Evolutionary conservation across 441 rosid species (phyloP).

Genomic region (Macaranga tanarius): DNA sequence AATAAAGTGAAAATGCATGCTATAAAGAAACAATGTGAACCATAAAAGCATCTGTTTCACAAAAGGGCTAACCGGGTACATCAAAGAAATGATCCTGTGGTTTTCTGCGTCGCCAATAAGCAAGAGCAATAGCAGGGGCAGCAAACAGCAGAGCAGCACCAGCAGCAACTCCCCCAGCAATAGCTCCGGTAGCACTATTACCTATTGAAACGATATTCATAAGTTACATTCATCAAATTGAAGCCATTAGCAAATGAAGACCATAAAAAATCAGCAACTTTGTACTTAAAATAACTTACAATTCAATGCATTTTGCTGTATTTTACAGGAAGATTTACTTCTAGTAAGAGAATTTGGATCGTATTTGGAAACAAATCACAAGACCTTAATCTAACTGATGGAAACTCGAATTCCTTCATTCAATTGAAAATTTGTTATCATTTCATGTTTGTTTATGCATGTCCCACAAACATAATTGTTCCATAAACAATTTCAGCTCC

Average conservation of each 20-base stretch:
- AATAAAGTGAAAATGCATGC: slow-evolving; percentile 22
- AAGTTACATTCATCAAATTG: slow-evolving; percentile 1
- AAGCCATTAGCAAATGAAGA: neutral
- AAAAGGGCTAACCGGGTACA: slow-evolving; percentile 72
- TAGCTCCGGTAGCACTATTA: slow-evolving; percentile 63
- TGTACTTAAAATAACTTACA: neutral
- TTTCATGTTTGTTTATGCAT: neutral
- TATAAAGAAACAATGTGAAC: slow-evolving; percentile 4
- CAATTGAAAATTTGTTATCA: neutral
- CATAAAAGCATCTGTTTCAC: slow-evolving; percentile 15
- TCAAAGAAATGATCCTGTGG: slow-evolving; percentile 91
- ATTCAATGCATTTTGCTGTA: neutral
- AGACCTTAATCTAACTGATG: neutral
- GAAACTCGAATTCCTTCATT: neutral
- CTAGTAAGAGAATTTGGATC: neutral
- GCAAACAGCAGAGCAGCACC: slow-evolving; percentile 94
- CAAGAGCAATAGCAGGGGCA: slow-evolving; percentile 80
- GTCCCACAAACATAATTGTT: neutral
- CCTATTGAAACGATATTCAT: slow-evolving; percentile 38
- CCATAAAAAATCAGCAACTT: neutral
- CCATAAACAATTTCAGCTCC: neutral
- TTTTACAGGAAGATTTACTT: neutral
- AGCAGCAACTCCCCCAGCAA: slow-evolving; percentile 96
- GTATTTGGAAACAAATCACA: neutral
- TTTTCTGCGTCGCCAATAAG: slow-evolving; percentile 65